A percentile compares a stretch with the other conserved stretches of the same genome.
phyloP scores from a whole-genome alignment of 495 filamentous ascomycete species.

The Penicillium angulare region DNA sequence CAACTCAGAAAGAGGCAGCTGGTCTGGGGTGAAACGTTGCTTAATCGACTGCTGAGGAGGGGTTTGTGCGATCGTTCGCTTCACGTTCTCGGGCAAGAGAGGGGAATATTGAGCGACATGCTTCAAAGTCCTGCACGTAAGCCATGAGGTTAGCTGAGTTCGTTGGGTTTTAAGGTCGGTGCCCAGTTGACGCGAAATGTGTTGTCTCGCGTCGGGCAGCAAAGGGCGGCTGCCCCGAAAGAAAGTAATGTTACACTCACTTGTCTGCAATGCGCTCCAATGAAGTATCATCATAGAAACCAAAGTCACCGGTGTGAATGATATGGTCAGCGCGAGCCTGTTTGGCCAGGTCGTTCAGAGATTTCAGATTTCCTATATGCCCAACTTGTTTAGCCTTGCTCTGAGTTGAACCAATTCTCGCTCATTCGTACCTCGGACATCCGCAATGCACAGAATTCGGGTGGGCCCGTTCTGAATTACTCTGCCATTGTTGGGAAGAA shows the following conservation, averaged over 20 bases:
- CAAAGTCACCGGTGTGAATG: conserved; percentile 98
- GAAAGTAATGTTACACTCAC: conserved; percentile 52
- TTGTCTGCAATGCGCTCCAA: conserved; percentile 98
- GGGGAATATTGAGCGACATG: conserved; percentile 99
- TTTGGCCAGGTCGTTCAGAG: conserved; percentile 92
- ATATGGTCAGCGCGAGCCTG: conserved; percentile 93
- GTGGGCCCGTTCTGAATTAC: conserved; percentile 82
- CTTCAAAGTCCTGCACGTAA: conserved; percentile 74
- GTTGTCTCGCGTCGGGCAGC: conserved; percentile 11
- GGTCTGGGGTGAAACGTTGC: conserved; percentile 70
- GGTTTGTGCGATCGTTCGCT: conserved; percentile 75
- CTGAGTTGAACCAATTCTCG: not conserved
- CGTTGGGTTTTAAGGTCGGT: not conserved
- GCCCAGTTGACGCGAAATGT: not conserved
- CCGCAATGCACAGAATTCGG: conserved; percentile 91
- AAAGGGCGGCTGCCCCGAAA: not conserved
- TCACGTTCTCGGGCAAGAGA: conserved; percentile 79
- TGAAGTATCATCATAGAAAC: conserved; percentile 96
- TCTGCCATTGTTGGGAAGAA: conserved; percentile 65
- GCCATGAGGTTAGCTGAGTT: conserved; percentile 15
- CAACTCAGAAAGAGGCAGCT: conserved; percentile 93
- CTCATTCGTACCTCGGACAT: conserved; percentile 79
- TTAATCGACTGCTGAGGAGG: conserved; percentile 68
- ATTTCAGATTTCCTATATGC: conserved; percentile 81
- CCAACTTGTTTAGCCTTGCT: conserved; percentile 17